A percentile compares a stretch with the other conserved stretches of the same genome.
Conservation (phyloP, 495 filamentous ascomycete species). For the Podospora conica region DNA sequence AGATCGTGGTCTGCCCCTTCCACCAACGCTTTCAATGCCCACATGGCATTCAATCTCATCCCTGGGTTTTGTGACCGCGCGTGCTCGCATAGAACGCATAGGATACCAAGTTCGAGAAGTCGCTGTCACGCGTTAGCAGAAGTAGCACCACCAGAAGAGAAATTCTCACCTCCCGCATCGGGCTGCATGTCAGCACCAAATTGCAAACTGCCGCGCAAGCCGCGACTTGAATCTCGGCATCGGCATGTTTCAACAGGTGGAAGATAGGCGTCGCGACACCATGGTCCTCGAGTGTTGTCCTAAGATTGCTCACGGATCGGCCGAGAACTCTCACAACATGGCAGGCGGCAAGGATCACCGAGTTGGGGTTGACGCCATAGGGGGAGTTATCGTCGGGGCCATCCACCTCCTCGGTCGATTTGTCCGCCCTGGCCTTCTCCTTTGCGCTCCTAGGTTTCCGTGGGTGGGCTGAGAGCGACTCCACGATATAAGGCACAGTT, state of each 20-base stretch:
- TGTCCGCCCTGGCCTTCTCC: conserved; percentile 18
- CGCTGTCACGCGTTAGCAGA: conserved; percentile 44
- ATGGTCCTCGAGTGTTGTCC: conserved; percentile 82
- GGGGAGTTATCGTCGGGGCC: conserved; percentile 6
- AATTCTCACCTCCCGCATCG: conserved; percentile 70
- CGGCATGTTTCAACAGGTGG: conserved; percentile 63
- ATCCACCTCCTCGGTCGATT: conserved; percentile 7
- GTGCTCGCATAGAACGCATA: conserved; percentile 75
- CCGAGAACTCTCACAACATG: conserved; percentile 69
- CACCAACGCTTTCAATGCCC: conserved; percentile 89
- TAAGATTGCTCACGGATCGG: conserved; percentile 72
- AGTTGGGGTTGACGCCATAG: conserved; percentile 43
- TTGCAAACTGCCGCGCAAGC: conserved; percentile 80
- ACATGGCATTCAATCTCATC: conserved; percentile 73
- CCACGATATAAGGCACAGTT: conserved; percentile 71
- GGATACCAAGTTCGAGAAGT: conserved; percentile 67
- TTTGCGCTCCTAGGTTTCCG: conserved; percentile 27
- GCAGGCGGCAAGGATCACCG: conserved; percentile 81
- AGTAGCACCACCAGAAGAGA: not conserved
- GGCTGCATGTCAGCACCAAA: conserved; percentile 76
- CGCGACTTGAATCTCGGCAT: conserved; percentile 77
- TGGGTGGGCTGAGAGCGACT: conserved; percentile 64
- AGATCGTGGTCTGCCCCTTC: conserved; percentile 57
- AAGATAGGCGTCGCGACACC: conserved; percentile 76
- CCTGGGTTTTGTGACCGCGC: conserved; percentile 68